phyloP scores from a whole-genome alignment of 208 protist species.

The Strigomonas galati region DNA sequence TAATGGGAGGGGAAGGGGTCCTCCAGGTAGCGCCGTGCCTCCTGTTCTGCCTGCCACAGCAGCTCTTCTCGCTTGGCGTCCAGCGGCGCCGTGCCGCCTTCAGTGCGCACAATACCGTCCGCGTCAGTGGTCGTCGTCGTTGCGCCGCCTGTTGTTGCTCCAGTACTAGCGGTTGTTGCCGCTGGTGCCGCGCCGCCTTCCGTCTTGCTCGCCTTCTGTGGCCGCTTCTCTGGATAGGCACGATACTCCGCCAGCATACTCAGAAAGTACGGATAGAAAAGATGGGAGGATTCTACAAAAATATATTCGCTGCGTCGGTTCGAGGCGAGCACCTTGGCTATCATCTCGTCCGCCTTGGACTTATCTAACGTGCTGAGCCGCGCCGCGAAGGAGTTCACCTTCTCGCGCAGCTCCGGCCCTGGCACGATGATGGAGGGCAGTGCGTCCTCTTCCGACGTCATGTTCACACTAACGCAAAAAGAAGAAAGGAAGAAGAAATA shows the following conservation, averaged over 20 bases:
- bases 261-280: constrained; percentile 91
- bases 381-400: constrained; percentile 72
- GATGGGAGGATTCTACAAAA: constrained; percentile 77
- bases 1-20: constrained; percentile 79
- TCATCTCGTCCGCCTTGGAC: constrained; percentile 73
- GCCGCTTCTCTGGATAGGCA: constrained; percentile 62
- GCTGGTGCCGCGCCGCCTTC: constrained; percentile 16
- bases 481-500: background rate
- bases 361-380: constrained; percentile 68
- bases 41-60: constrained; percentile 62
- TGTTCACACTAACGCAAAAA: constrained; percentile 7
- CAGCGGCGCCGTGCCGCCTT: constrained; percentile 48
- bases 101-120: constrained; percentile 45
- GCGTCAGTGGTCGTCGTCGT: constrained; percentile 41
- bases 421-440: constrained; percentile 73
- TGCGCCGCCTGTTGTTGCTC: constrained; percentile 1
- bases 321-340: constrained; percentile 76
- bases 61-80: constrained; percentile 65
- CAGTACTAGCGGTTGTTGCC: constrained; percentile 23
- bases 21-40: constrained; percentile 68
- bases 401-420: constrained; percentile 73
- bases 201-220: constrained; percentile 33
- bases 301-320: constrained; percentile 73
- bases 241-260: constrained; percentile 78
- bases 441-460: constrained; percentile 49